Base-by-base conservation (phyloP, 2,329 filamentous ascomycete species). In the Hypomyces perniciosus region DNA sequence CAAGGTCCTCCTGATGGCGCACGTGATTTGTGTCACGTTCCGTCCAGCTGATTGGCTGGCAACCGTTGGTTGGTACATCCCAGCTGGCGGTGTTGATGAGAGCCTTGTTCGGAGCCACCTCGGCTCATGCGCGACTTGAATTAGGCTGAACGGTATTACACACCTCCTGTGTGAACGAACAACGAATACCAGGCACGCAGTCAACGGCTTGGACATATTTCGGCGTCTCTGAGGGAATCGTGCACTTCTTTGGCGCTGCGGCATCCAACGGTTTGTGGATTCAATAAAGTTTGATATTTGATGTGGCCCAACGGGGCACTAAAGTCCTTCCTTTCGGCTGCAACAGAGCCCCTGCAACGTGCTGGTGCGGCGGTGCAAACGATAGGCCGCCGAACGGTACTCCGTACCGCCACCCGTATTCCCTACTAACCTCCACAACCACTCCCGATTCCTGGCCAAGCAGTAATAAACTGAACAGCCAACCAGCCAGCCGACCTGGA, bases 331-430 rank as follows among this genome's bases (percentile, higher is more conserved):
- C 34, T 41, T 45, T n/a, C 42, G 37, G 42, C 30, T 35, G 43
- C 38, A 44, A 40, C 26, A 12, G 43, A 20, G 40, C 49, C 38
- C 49, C 44, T 51, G 49, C 40, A 50, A 35, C 20, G 20, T 20
- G 48, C 8, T 13, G 33, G 49, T 38, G 49, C 49, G 38, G 38
- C 31, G 31, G 49, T 51, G 49, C 40, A 28, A 49, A 33, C 30
- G 35, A 46, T 42, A 44, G 46, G 39, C 50, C 46, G 46, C 41
- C 45, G 38, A 46, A 42, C 35, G 37, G 43, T 42, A 51, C 48
- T 13, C 38, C 38, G 31, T 20, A 20, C 20, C 44, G 37, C 38
- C 31, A 20, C 33, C 46, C 37, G 40, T 44, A 49, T 52, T 46
- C 45, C 45, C 38, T 43, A 49, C 43, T 42, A 48, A 28, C 42